Base-by-base conservation (phyloP, 2,329 filamentous ascomycete genomes). In the Penicillium aurantiogriseum region DNA sequence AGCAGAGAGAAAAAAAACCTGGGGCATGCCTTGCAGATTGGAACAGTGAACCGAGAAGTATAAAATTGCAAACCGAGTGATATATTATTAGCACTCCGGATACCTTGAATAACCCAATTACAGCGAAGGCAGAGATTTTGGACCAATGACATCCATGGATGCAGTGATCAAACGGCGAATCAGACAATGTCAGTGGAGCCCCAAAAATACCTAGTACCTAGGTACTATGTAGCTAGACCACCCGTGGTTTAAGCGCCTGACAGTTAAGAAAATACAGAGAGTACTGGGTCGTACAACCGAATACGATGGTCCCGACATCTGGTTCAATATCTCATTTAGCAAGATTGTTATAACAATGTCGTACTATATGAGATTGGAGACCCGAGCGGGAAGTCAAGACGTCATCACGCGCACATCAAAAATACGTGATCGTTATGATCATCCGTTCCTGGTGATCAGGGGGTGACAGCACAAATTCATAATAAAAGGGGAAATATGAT, bases 111-210 rank as follows among this genome's bases (percentile, higher is more conserved):
- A 35, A 47, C 42, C 42, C 45, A 54, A 43, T 56, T 17, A 21
- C 38, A 42, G 35, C n/a, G 13, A 42, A 19, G 27, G 31, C 45
- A 61, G 57, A 61, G 33, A 49, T 60, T 60, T 61, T 5, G 52
- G 17, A 19, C 29, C 57, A 57, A 60, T 49, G n/a, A 17, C 1
- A 45, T 23, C 23, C 23, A 23, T 23, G 23, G 23, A 23, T 48
- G 17, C 15, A 51, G 60, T 29, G 8, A 25, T 45, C 2, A 1
- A 21, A 21, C 8, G 7, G 7, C 53, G 39, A 56, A 56, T 56
- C n/a, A 51, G 13, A 36, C 7, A 15, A 27, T 36, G 23, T 5
- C 4, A 2, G 40, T 45, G 50, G 39, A 11, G 4, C 6, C 6
- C 17, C 15, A 35, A 51, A 56, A 56, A 45, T 39, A 25, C 45